Evolutionary conservation across 768 basidiomycete genomes (phyloP).

Genomic region (Clitopilus passeckerianus): DNA sequence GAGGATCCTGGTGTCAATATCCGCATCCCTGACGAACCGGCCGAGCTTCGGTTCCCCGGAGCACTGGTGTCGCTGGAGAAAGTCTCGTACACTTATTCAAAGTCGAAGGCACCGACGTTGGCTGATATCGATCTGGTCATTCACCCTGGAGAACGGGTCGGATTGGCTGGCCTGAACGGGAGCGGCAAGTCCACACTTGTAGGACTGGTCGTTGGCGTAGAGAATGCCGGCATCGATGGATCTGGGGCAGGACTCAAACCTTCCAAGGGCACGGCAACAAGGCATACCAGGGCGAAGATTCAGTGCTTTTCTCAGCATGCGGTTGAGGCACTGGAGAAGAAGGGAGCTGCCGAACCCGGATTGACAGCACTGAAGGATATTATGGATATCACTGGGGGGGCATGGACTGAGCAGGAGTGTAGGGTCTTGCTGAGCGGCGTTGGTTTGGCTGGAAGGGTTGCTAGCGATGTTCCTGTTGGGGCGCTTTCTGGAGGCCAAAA

Average conservation of each 20-base stretch:
- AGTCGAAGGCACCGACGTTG: constrained; percentile 13
- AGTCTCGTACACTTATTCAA: constrained; percentile 16
- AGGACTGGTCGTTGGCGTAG: constrained; percentile 8
- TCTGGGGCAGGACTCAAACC: constrained; percentile 24
- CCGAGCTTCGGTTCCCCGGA: constrained; percentile 21
- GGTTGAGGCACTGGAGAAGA: constrained; percentile 41
- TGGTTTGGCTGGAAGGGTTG: constrained; percentile 37
- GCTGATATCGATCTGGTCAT: constrained; percentile 16
- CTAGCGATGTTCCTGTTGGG: constrained; percentile 33
- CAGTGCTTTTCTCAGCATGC: constrained; percentile 62
- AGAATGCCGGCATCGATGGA: constrained; percentile 2
- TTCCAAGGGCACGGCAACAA: constrained; percentile 39
- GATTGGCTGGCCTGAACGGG: constrained; percentile 29
- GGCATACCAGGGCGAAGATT: constrained; percentile 49
- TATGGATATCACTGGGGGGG: constrained; percentile 11
- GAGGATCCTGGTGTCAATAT: constrained; percentile 30
- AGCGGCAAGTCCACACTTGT: constrained; percentile 44
- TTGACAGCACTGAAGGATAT: constrained; percentile 15
- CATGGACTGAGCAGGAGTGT: constrained; percentile 31
- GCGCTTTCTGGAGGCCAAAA: constrained; percentile 55
- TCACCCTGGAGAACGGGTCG: constrained; percentile 20
- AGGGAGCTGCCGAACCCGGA: constrained; percentile 19
- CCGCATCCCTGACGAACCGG: constrained; percentile 18
- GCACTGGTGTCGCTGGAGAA: constrained; percentile 17
- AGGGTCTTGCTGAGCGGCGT: constrained; percentile 35